Percentiles rank a stretch among this genome's conserved stretches.
phyloP scores from a whole-genome alignment of 73 alveolate species.

The Blepharisma stoltei region DNA sequence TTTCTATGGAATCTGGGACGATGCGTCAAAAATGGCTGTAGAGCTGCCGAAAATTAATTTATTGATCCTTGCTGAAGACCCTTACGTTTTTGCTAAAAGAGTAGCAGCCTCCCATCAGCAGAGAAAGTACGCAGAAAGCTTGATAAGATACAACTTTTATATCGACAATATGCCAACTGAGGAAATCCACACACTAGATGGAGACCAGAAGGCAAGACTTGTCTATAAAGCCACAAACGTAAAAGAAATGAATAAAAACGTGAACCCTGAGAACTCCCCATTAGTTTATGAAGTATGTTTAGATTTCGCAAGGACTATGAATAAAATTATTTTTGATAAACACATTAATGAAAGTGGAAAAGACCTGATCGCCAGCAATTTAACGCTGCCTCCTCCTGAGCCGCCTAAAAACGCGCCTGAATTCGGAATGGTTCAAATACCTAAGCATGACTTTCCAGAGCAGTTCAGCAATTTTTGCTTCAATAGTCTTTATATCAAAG shows the following conservation, averaged over 20 bases:
- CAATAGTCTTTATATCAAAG: constrained; percentile 73
- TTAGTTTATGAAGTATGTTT: constrained; percentile 68
- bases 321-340: constrained; percentile 92
- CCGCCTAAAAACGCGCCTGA: constrained; percentile 42
- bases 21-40: constrained; percentile 44
- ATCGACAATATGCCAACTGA: constrained; percentile 88
- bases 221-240: constrained; percentile 41
- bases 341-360: constrained; percentile 57
- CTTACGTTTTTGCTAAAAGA: constrained; percentile 82
- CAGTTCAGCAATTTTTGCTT: constrained; percentile 86
- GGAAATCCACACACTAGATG: constrained; percentile 77
- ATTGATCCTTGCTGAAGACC: constrained; percentile 85
- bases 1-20: constrained; percentile 25
- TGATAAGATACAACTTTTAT: constrained; percentile 83
- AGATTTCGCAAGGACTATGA: constrained; percentile 96
- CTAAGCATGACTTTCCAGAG: constrained; percentile 79
- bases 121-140: constrained; percentile 85
- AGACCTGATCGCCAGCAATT: constrained; percentile 56
- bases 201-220: constrained; percentile 70
- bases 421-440: constrained; percentile 77
- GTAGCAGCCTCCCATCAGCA: constrained; percentile 90
- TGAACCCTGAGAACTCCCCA: constrained; percentile 60
- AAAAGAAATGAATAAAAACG: constrained; percentile 76
- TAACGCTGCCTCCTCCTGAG: constrained; percentile 61
- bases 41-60: constrained; percentile 57